Evolutionary conservation across 1,139 yeast species (phyloP).

Genomic region (Blastobotrys apis): DNA sequence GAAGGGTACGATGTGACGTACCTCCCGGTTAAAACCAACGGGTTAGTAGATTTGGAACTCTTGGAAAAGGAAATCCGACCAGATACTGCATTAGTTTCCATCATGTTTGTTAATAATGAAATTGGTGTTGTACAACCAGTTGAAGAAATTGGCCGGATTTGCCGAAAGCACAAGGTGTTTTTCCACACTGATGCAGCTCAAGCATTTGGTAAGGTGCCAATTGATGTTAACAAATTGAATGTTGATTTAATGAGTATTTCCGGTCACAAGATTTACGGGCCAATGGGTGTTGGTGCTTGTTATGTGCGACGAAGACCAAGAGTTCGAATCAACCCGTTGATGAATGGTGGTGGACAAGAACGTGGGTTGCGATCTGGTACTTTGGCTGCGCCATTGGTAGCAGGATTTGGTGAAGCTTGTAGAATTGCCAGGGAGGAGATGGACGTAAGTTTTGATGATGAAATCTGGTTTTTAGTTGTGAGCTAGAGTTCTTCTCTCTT

Average conservation of each 20-base stretch:
- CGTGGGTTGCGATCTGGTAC: conserved; percentile 98
- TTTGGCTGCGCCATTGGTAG: conserved; percentile 88
- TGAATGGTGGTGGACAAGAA: conserved; percentile 99
- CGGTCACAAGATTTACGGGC: conserved; percentile 96
- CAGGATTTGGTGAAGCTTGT: conserved; percentile 98
- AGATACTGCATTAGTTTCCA: conserved; percentile 86
- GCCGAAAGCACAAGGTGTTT: conserved; percentile 82
- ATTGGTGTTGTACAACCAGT: conserved; percentile 97
- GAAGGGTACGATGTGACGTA: conserved; percentile 97
- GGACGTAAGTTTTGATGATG: conserved; percentile 31
- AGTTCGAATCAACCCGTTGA: conserved; percentile 91
- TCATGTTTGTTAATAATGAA: conserved; percentile 97
- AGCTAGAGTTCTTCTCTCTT: neutral
- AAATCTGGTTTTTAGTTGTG: too few species aligned
- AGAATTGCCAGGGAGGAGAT: conserved; percentile 71
- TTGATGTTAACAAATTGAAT: conserved; percentile 90
- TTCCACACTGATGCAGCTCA: conserved; percentile 99
- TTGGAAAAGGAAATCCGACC: conserved; percentile 81
- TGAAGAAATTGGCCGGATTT: conserved; percentile 85
- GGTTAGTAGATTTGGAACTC: conserved; percentile 71
- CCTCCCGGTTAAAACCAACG: conserved; percentile 76
- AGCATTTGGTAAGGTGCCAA: conserved; percentile 89
- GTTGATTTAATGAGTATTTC: conserved; percentile 91
- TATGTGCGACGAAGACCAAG: conserved; percentile 97
- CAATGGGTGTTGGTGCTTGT: conserved; percentile 96